Evolutionary conservation across 2,329 filamentous ascomycete species (phyloP).

Genomic region (Pestalotiopsis fici): DNA sequence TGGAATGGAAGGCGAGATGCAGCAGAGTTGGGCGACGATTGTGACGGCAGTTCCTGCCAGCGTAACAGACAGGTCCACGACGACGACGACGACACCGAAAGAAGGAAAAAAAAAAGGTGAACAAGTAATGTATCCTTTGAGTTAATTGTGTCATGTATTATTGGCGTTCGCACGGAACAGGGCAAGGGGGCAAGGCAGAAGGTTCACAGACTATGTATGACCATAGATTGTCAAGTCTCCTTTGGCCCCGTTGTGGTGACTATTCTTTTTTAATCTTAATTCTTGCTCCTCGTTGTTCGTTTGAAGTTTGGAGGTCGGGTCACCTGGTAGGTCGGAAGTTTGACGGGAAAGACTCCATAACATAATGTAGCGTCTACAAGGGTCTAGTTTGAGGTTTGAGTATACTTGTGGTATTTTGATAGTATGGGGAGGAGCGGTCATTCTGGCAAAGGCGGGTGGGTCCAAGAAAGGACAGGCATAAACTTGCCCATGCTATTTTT

Average conservation of each 20-base stretch:
- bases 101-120: neutral
- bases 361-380: neutral
- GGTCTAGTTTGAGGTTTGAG: neutral
- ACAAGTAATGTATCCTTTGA: neutral
- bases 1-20: neutral
- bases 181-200: slow-evolving; percentile 1
- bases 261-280: neutral
- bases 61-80: too few relatives aligned
- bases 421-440: neutral
- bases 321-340: neutral
- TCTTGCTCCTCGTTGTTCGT: neutral
- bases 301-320: neutral
- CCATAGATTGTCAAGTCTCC: neutral
- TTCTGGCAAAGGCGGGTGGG: neutral
- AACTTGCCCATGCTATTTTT: neutral
- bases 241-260: neutral
- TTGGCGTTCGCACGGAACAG: neutral
- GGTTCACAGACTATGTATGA: slow-evolving; percentile 1
- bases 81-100: neutral
- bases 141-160: neutral
- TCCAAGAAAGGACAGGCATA: neutral
- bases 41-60: neutral
- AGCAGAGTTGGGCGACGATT: neutral
- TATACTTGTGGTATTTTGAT: neutral
- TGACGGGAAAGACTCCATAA: neutral